Percentiles rank a stretch among this genome's conserved stretches.
These are phyloP conservation scores for Yamadazyma aaseri DNA, from an alignment of 1,139 yeast genomes.

Conservation along the genomic window DNA sequence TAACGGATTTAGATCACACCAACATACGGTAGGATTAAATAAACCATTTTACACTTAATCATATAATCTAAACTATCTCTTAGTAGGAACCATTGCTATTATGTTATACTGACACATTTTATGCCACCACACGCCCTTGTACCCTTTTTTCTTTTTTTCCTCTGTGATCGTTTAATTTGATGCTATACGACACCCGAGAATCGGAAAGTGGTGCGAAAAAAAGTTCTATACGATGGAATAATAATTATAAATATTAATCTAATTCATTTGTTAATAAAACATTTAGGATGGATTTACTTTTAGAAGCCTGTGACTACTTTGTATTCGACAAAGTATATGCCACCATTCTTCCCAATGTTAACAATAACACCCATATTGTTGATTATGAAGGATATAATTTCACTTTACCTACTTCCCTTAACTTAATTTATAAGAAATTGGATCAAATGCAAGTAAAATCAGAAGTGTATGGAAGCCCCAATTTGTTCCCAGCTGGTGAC, in stretches of 20 bases:
- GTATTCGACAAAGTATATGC: conserved; percentile 75
- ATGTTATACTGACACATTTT: too few species aligned
- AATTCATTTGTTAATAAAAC: not conserved
- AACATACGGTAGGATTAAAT: too few species aligned
- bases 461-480: conserved; percentile 43
- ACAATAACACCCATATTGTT: conserved; percentile 12
- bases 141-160: too few species aligned
- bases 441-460: conserved; percentile 27
- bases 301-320: conserved; percentile 74
- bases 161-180: not conserved
- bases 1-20: too few species aligned
- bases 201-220: conserved; percentile 8
- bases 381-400: not conserved
- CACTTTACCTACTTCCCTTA: conserved; percentile 15
- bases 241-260: conserved; percentile 5
- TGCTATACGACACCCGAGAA: conserved; percentile 4
- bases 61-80: too few species aligned
- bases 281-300: conserved; percentile 83
- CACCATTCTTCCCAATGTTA: conserved; percentile 33
- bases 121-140: too few species aligned
- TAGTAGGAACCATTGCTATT: too few species aligned
- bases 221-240: conserved; percentile 5
- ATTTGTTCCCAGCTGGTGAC: conserved; percentile 41
- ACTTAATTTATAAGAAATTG: conserved; percentile 19
- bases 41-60: too few species aligned